Conservation (phyloP, 305 asterid species). For the Solanum hybrid region DNA sequence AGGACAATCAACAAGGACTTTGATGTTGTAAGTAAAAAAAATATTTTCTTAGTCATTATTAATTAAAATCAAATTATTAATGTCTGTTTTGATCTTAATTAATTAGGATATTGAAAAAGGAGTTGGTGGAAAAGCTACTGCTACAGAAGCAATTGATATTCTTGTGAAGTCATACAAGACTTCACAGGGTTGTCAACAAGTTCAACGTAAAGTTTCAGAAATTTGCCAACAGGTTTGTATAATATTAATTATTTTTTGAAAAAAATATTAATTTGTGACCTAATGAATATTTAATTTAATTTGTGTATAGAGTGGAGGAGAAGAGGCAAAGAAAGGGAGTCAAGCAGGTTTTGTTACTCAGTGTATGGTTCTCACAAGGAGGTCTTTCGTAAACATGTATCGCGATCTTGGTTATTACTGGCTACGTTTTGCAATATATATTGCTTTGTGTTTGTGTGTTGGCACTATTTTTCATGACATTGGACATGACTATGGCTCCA, state of each 20-base stretch:
- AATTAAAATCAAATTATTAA: neutral
- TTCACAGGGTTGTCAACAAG: constrained; percentile 27
- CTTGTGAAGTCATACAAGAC: constrained; percentile 30
- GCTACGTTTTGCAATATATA: constrained; percentile 9
- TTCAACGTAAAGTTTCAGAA: constrained; percentile 13
- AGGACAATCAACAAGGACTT: constrained; percentile 55
- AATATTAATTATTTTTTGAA: neutral
- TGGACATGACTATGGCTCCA: constrained; percentile 7
- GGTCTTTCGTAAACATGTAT: constrained; percentile 15
- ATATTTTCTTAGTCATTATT: neutral
- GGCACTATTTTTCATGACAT: constrained; percentile 8
- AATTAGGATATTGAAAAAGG: constrained; percentile 48
- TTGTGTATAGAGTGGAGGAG: constrained; percentile 1
- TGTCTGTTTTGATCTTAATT: neutral
- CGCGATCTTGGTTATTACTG: constrained; percentile 16
- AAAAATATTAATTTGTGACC: neutral
- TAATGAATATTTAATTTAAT: neutral
- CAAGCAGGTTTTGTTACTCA: constrained; percentile 10
- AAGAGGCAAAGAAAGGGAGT: constrained; percentile 3
- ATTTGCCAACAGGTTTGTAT: constrained; percentile 23
- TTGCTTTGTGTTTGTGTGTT: constrained; percentile 6
- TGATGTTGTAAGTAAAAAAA: constrained; percentile 23
- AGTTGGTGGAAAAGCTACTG: constrained; percentile 9
- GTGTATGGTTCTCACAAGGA: constrained; percentile 7
- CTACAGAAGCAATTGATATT: constrained; percentile 25